Conservation (phyloP, 2,329 filamentous ascomycete species). For the Orbilia javanica region DNA sequence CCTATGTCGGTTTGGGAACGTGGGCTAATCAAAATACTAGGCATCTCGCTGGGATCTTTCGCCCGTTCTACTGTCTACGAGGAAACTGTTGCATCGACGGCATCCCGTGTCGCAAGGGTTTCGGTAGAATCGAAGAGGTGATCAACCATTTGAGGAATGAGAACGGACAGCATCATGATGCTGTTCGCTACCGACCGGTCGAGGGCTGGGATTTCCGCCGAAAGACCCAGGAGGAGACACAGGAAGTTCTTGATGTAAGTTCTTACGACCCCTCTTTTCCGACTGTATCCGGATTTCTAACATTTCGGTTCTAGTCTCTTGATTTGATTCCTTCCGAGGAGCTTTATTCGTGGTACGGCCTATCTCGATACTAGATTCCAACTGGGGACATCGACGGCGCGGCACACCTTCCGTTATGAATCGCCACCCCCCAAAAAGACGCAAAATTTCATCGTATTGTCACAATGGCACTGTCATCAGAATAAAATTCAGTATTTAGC, state of each 20-base stretch:
- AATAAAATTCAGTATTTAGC: slow-evolving; percentile 41
- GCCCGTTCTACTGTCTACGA: slow-evolving; percentile 52
- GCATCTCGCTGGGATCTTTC: slow-evolving; percentile 50
- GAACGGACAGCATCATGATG: slow-evolving; percentile 53
- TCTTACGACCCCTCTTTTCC: not conserved
- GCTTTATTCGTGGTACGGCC: slow-evolving; percentile 24
- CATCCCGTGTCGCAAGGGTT: slow-evolving; percentile 48
- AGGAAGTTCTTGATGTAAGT: slow-evolving; percentile 49
- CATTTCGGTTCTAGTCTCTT: slow-evolving; percentile 12
- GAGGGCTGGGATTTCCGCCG: slow-evolving; percentile 56
- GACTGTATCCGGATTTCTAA: not conserved
- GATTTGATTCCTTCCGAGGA: slow-evolving; percentile 42
- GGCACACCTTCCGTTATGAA: not conserved
- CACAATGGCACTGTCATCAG: not conserved
- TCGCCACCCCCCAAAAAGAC: not conserved
- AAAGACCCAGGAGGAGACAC: slow-evolving; percentile 27
- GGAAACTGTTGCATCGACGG: slow-evolving; percentile 56
- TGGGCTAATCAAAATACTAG: slow-evolving; percentile 22
- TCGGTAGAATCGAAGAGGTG: slow-evolving; percentile 56
- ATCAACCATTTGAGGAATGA: slow-evolving; percentile 54
- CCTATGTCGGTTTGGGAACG: not conserved
- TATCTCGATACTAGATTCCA: slow-evolving; percentile 9
- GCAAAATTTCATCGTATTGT: slow-evolving; percentile 31
- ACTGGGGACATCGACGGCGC: not conserved
- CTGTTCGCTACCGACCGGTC: slow-evolving; percentile 55